phyloP scores from a whole-genome alignment of 2,329 filamentous ascomycete genomes.

The Amauroascus verrucosus region DNA sequence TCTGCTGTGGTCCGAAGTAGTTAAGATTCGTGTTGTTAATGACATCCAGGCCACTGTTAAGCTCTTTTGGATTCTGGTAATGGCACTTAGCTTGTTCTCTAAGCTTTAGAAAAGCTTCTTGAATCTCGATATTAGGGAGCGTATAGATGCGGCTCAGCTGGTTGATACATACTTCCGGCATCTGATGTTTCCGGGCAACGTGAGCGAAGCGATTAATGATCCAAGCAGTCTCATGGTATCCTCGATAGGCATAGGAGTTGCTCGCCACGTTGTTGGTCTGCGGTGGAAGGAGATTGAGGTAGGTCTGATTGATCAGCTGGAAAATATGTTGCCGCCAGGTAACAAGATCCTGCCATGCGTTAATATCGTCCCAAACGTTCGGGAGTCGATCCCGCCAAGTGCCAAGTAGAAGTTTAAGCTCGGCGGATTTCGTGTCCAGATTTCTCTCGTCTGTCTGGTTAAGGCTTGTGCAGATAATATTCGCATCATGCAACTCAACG shows the following conservation, averaged over 20 bases:
- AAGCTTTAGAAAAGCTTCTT: slow-evolving; percentile 95
- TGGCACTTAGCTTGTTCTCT: slow-evolving; percentile 98
- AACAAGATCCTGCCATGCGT: slow-evolving; percentile 98
- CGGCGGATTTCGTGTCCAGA: slow-evolving; percentile 85
- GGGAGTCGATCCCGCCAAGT: slow-evolving; percentile 93
- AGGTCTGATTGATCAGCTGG: slow-evolving; percentile 88
- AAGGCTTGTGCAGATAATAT: slow-evolving; percentile 87
- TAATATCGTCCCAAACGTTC: slow-evolving; percentile 99
- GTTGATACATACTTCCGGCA: slow-evolving; percentile 93
- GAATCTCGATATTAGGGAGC: slow-evolving; percentile 97
- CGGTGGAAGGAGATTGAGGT: slow-evolving; percentile 71
- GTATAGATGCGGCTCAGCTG: slow-evolving; percentile 98
- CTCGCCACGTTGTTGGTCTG: slow-evolving; percentile 73
- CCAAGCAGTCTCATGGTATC: slow-evolving; percentile 98
- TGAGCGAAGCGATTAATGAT: slow-evolving; percentile 99
- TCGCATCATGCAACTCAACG: slow-evolving; percentile 94
- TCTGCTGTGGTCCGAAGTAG: slow-evolving; percentile 92
- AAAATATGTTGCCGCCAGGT: slow-evolving; percentile 99
- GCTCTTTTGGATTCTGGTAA: slow-evolving; percentile 88
- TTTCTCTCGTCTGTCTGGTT: slow-evolving; percentile 74
- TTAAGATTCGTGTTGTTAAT: slow-evolving; percentile 99
- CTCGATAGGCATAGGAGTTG: slow-evolving; percentile 90
- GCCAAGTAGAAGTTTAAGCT: slow-evolving; percentile 84
- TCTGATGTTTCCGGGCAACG: slow-evolving; percentile 89
- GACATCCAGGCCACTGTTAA: slow-evolving; percentile 86